Evolutionary conservation across 2,329 filamentous ascomycete species (phyloP), one percentile per base, ranked within the genome.

Genomic region (Nothophaeocryptopus gaeumannii): DNA sequence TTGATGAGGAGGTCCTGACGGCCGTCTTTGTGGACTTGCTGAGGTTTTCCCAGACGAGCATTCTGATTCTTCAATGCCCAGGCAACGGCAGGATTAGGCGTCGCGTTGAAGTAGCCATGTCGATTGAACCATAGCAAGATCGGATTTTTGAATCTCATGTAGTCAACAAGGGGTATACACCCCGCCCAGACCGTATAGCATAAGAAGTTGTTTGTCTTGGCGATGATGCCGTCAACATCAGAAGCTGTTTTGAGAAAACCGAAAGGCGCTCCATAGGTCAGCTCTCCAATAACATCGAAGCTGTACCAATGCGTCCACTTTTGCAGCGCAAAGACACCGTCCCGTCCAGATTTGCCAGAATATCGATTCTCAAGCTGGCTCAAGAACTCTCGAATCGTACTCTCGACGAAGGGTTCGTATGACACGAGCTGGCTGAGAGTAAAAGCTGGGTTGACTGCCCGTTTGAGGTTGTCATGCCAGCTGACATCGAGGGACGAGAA

Each of bases 301-400:
- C 42, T 45, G 33, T 26, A 37, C 13, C 32, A 37, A 45, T 8
- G 42, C 16, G 12, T 20, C 41, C 14, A 29, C 38, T 40, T 52
- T 39, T 32, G 46, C 42, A n/a, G 29, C 31, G 36, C 39, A 45
- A n/a, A 49, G 15, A 2, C 42, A 43, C 50, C 45, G 67, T 65
- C 1, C 70, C 69, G 1, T 63, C 55, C 13, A 68, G 63, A 2
- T 26, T 26, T 26, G 20, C 20, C 20, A 26, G 20, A 3, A 26
- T 26, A 66, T 61, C 3, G 37, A 12, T 10, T 31, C 10, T 13
- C 45, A 15, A 13, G 49, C 39, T 53, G 50, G 30, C 52, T 56
- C 30, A 42, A 53, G 16, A 51, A 53, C 20, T 53, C 47, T 12
- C 49, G 45, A 12, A 40, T 47, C 7, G 20, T 26, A 26, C 20